Evolutionary conservation across 1,284 basidiomycete genomes (phyloP).

Genomic region (Ganoderma lingzhi): DNA sequence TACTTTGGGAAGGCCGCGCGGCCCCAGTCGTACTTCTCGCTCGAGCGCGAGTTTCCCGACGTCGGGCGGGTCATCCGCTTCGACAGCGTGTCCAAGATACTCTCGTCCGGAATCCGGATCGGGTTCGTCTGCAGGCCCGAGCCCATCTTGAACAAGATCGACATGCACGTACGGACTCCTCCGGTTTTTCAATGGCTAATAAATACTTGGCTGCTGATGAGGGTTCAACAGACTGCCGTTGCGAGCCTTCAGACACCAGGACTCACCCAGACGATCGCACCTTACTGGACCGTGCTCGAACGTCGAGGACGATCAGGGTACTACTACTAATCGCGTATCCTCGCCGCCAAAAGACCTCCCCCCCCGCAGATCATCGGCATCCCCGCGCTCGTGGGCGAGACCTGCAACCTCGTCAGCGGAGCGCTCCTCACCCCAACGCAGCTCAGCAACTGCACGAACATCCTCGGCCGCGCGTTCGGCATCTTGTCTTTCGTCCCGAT

Average conservation of each 20-base stretch:
- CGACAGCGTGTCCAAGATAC: slow-evolving; percentile 89
- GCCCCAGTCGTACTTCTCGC: slow-evolving; percentile 80
- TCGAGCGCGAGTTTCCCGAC: slow-evolving; percentile 68
- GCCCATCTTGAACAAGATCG: slow-evolving; percentile 77
- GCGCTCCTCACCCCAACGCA: slow-evolving; percentile 52
- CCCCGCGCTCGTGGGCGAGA: slow-evolving; percentile 60
- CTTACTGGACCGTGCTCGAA: neutral
- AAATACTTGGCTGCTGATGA: neutral
- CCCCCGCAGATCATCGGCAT: slow-evolving; percentile 61
- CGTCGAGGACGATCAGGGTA: slow-evolving; percentile 8
- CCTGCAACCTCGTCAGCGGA: slow-evolving; percentile 62
- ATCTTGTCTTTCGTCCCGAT: too few species aligned
- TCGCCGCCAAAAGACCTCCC: neutral
- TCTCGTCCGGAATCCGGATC: slow-evolving; percentile 83
- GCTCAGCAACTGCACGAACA: slow-evolving; percentile 55
- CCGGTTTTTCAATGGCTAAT: too few species aligned
- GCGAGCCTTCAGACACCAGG: slow-evolving; percentile 84
- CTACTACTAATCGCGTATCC: neutral
- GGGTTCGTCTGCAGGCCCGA: slow-evolving; percentile 88
- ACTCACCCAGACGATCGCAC: slow-evolving; percentile 81
- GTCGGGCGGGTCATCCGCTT: slow-evolving; percentile 85
- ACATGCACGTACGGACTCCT: slow-evolving; percentile 63
- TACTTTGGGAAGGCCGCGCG: slow-evolving; percentile 74
- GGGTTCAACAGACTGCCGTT: slow-evolving; percentile 60
- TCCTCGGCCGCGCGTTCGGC: slow-evolving; percentile 61